These are phyloP conservation scores for Tuber brumale DNA, from an alignment of 495 filamentous ascomycete genomes.

Conservation along the genomic window DNA sequence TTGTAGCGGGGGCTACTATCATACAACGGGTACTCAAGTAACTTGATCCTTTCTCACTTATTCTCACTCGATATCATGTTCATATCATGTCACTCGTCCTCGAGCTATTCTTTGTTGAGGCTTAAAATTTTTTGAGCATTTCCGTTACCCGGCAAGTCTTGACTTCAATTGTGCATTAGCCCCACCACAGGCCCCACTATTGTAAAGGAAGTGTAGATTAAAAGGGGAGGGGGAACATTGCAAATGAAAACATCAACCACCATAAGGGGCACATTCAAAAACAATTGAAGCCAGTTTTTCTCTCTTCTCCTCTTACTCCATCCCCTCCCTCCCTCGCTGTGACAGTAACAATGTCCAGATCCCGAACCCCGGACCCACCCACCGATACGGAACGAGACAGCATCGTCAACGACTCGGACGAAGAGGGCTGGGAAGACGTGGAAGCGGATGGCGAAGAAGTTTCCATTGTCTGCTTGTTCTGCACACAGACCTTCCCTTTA, in stretches of 20 bases:
- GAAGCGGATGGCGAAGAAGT: constrained; percentile 55
- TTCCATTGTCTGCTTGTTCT: constrained; percentile 36
- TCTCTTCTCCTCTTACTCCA: neutral
- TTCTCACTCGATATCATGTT: neutral
- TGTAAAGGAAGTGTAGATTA: neutral
- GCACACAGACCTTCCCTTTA: constrained; percentile 54
- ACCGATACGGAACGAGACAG: neutral
- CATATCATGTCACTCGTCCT: neutral
- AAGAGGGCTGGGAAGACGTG: constrained; percentile 68
- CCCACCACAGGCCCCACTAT: neutral
- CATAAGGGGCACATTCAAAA: neutral
- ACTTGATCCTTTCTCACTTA: neutral
- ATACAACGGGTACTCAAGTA: neutral
- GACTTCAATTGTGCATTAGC: neutral
- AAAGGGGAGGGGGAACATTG: neutral
- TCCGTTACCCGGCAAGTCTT: neutral
- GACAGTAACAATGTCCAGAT: neutral
- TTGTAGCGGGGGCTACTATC: neutral
- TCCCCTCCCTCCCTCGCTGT: neutral
- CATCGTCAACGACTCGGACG: constrained; percentile 14
- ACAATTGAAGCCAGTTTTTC: neutral
- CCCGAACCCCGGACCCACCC: neutral
- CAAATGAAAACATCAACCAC: neutral
- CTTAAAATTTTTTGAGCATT: neutral
- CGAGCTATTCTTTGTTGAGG: neutral